Conservation (phyloP, 805 yeast species). For the Pichia exigua region DNA sequence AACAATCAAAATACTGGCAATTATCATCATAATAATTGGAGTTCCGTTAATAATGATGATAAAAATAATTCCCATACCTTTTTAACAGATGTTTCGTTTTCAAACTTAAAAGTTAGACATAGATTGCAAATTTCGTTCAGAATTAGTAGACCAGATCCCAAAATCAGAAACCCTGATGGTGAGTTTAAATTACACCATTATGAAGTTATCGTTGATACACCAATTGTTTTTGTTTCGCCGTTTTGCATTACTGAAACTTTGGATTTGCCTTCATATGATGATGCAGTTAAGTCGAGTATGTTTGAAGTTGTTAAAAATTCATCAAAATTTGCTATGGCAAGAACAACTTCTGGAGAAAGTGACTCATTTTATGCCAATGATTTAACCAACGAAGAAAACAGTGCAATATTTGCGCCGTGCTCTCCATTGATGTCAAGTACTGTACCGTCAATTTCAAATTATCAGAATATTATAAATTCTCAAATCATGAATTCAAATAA, state of each 20-base stretch:
- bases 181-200: conserved; percentile 56
- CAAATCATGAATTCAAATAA: neutral
- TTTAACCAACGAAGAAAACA: conserved; percentile 24
- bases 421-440: conserved; percentile 36
- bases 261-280: conserved; percentile 34
- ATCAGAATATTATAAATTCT: neutral
- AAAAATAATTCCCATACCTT: conserved; percentile 23
- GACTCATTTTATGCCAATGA: neutral
- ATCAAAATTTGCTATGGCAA: conserved; percentile 8
- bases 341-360: conserved; percentile 3
- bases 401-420: conserved; percentile 36
- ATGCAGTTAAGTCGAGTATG: conserved; percentile 20
- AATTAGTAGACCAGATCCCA: conserved; percentile 53
- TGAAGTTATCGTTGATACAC: conserved; percentile 76
- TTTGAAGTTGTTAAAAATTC: conserved; percentile 11
- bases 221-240: conserved; percentile 47
- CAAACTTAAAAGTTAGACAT: conserved; percentile 57
- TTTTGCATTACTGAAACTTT: conserved; percentile 26
- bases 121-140: conserved; percentile 64
- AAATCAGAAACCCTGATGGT: conserved; percentile 22
- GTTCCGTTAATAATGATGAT: neutral
- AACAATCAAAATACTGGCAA: neutral
- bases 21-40: neutral
- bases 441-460: neutral
- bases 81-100: conserved; percentile 57